Conservation (phyloP, 148 eudicot species). For the Persicaria tinctoria region DNA sequence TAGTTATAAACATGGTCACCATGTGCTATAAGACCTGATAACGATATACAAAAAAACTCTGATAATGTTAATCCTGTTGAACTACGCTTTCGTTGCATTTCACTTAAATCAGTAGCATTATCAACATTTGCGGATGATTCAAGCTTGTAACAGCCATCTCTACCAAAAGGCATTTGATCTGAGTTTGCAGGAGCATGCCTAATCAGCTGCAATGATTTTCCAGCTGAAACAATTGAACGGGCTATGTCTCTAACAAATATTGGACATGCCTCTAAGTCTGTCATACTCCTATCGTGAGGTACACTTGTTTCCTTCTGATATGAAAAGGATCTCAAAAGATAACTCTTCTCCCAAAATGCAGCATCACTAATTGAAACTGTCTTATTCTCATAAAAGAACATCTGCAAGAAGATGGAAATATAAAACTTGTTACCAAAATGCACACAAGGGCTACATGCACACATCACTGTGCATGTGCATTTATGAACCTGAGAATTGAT, state of each 20-base stretch:
- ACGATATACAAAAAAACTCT: conserved; percentile 74
- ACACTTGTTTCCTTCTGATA: conserved; percentile 30
- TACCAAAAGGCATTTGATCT: conserved; percentile 20
- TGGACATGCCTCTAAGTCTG: conserved; percentile 54
- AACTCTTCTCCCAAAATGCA: conserved; percentile 96
- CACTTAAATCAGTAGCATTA: conserved; percentile 15
- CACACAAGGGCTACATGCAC: not conserved
- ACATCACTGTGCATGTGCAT: not conserved
- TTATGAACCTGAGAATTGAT: not conserved
- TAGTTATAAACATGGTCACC: conserved; percentile 73
- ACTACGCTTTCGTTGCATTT: conserved; percentile 20
- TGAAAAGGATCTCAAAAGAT: conserved; percentile 39
- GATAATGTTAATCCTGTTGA: conserved; percentile 57
- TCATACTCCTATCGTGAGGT: conserved; percentile 26
- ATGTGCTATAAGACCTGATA: conserved; percentile 73
- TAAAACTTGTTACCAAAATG: not conserved
- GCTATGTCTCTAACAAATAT: conserved; percentile 74
- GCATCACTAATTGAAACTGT: conserved; percentile 65
- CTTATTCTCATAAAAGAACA: conserved; percentile 84
- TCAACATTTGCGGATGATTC: conserved; percentile 14
- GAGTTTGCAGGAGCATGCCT: conserved; percentile 53
- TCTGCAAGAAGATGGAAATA: conserved; percentile 32
- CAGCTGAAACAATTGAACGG: conserved; percentile 73
- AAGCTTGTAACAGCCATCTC: conserved; percentile 20
- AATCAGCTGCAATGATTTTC: conserved; percentile 88